These are phyloP conservation scores for Phascolomyces articulosus DNA, from an alignment of 371 early-diverging fungal species.

Conservation along the genomic window DNA sequence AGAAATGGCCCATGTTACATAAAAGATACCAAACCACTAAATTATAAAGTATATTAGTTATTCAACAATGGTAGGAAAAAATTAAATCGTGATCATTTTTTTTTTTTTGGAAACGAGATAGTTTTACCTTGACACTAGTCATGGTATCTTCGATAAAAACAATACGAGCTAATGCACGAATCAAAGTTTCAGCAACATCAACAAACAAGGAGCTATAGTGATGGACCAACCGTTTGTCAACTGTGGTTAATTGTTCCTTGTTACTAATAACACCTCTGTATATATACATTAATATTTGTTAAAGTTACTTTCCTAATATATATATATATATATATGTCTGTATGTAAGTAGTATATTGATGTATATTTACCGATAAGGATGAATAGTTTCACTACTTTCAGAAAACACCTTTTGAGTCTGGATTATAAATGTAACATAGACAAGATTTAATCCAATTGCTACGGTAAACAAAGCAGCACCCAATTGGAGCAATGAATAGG, in stretches of 20 bases:
- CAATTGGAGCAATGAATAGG: slow-evolving; percentile 45
- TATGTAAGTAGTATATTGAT: not conserved
- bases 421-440: slow-evolving; percentile 41
- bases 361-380: slow-evolving; percentile 36
- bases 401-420: slow-evolving; percentile 37
- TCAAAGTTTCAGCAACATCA: slow-evolving; percentile 37
- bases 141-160: slow-evolving; percentile 43
- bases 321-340: not conserved
- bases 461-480: slow-evolving; percentile 32
- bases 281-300: not conserved
- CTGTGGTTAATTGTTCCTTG: slow-evolving; percentile 15
- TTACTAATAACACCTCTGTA: slow-evolving; percentile 32
- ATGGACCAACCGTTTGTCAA: slow-evolving; percentile 29
- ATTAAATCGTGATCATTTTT: too few species aligned
- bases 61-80: too few species aligned
- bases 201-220: slow-evolving; percentile 34
- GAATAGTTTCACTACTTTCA: slow-evolving; percentile 27
- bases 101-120: not conserved
- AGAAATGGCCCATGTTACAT: slow-evolving; percentile 41
- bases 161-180: slow-evolving; percentile 42
- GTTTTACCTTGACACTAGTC: slow-evolving; percentile 32
- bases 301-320: not conserved
- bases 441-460: slow-evolving; percentile 39
- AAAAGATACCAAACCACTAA: slow-evolving; percentile 39
- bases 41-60: not conserved